Conservation (phyloP, 106 monocot species). For the Acanthochlamys bracteata region DNA sequence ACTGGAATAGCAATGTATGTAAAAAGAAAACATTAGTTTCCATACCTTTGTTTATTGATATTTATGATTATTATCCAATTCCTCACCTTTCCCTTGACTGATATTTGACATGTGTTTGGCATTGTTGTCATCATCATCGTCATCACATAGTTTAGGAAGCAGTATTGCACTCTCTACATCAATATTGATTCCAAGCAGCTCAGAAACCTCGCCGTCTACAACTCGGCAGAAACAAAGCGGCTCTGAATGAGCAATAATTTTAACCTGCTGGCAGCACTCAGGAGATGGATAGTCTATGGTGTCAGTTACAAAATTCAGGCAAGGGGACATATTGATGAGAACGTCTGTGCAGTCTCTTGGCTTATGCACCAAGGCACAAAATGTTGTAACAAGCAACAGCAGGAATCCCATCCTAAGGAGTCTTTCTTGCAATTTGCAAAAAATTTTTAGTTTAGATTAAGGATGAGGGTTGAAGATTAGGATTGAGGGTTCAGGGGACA, state of each 20-base stretch:
- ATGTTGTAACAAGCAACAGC: not conserved
- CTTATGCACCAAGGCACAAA: not conserved
- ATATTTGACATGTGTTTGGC: not conserved
- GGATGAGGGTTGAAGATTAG: not conserved
- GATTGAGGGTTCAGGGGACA: not conserved
- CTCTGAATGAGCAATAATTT: not conserved
- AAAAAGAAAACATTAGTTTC: not conserved
- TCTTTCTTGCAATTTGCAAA: not conserved
- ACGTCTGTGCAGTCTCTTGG: slow-evolving; percentile 3
- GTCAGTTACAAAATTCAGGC: slow-evolving; percentile 7
- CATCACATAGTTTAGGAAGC: not conserved
- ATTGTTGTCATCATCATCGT: not conserved
- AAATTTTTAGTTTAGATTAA: too few relatives aligned
- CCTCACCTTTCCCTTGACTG: not conserved
- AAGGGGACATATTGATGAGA: slow-evolving; percentile 1
- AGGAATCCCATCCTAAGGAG: not conserved
- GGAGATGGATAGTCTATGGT: not conserved
- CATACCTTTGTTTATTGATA: not conserved
- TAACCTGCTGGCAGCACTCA: slow-evolving; percentile 5
- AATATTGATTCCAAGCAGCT: not conserved
- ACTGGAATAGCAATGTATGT: not conserved
- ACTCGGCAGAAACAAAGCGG: not conserved
- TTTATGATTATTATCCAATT: not conserved
- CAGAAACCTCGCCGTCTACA: too few relatives aligned
- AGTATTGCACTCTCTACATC: not conserved